phyloP scores from a whole-genome alignment of 192 early-diverging fungal species.

The Linderina pennispora region DNA sequence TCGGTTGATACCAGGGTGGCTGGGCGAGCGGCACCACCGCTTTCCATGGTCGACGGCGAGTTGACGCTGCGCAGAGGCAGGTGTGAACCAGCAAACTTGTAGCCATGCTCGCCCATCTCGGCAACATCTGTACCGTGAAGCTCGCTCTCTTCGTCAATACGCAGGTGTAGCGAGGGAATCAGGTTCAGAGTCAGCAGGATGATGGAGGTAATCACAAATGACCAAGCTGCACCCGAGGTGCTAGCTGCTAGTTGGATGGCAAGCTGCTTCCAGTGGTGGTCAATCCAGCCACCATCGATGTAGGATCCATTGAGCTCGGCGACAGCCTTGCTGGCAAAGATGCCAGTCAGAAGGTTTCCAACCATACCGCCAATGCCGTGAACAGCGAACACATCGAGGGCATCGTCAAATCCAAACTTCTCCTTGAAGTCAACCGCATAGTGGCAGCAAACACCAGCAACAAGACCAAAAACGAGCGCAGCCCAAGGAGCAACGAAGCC shows the following conservation, averaged over 20 bases:
- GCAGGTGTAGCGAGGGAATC: slow-evolving; percentile 69
- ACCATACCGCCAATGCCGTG: slow-evolving; percentile 82
- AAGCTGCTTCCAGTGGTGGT: slow-evolving; percentile 78
- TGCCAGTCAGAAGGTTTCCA: slow-evolving; percentile 77
- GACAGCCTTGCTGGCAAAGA: slow-evolving; percentile 74
- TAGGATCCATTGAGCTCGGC: slow-evolving; percentile 59
- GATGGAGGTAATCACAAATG: slow-evolving; percentile 68
- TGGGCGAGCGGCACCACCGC: slow-evolving; percentile 7
- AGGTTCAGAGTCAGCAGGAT: slow-evolving; percentile 66
- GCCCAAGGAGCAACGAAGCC: slow-evolving; percentile 83
- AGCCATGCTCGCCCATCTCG: slow-evolving; percentile 77
- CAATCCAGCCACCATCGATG: slow-evolving; percentile 68
- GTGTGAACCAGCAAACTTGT: slow-evolving; percentile 41
- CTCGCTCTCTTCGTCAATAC: slow-evolving; percentile 68
- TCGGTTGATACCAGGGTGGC: background rate
- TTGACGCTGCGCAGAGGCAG: slow-evolving; percentile 3
- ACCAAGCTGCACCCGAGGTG: slow-evolving; percentile 63
- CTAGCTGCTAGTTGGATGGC: slow-evolving; percentile 71
- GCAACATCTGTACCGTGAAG: slow-evolving; percentile 69
- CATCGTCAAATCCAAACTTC: slow-evolving; percentile 82
- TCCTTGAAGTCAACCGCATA: slow-evolving; percentile 77
- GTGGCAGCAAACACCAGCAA: slow-evolving; percentile 73
- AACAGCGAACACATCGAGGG: slow-evolving; percentile 86
- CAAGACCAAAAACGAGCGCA: slow-evolving; percentile 73
- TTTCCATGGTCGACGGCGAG: slow-evolving; percentile 17